phyloP scores from a whole-genome alignment of 139 green algal genomes.

The Chlorella sp. region DNA sequence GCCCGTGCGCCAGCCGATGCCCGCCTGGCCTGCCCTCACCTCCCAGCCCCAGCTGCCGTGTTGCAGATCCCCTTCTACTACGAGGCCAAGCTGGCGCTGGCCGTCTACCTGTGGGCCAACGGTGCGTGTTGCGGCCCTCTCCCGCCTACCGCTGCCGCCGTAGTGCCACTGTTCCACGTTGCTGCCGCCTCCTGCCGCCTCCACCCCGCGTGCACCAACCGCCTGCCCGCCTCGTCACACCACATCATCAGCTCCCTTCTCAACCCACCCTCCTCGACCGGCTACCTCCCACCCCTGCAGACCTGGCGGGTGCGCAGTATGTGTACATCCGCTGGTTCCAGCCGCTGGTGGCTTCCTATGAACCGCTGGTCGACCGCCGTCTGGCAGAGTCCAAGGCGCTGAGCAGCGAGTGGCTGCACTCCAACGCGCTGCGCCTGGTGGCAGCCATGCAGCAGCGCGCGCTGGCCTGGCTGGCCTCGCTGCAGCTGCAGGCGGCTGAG shows the following conservation, averaged over 20 bases:
- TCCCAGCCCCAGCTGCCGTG: no score
- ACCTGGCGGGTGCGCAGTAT: slow-evolving; percentile 20
- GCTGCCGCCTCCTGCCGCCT: no score
- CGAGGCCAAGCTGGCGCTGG: slow-evolving; percentile 59
- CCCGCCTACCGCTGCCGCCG: no score
- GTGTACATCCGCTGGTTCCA: slow-evolving; percentile 33
- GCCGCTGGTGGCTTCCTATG: slow-evolving; percentile 29
- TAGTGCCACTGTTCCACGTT: no score
- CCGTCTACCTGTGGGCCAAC: slow-evolving; percentile 64
- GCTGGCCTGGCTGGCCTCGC: slow-evolving; percentile 16
- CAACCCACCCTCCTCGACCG: background rate
- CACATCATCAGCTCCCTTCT: no score
- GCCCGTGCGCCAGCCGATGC: no score
- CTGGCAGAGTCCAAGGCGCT: slow-evolving; percentile 26
- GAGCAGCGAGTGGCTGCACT: slow-evolving; percentile 21
- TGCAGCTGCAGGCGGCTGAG: slow-evolving; percentile 13
- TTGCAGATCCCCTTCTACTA: slow-evolving; percentile 61
- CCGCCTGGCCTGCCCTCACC: no score
- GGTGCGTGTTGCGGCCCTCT: background rate
- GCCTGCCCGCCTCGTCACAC: background rate
- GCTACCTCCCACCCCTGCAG: background rate
- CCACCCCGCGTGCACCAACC: no score
- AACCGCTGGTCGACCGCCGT: slow-evolving; percentile 37
- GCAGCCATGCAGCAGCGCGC: slow-evolving; percentile 7
- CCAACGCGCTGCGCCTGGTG: slow-evolving; percentile 28